Conservation (phyloP, 345 rosid species). For the Gossypium ekmanianum region DNA sequence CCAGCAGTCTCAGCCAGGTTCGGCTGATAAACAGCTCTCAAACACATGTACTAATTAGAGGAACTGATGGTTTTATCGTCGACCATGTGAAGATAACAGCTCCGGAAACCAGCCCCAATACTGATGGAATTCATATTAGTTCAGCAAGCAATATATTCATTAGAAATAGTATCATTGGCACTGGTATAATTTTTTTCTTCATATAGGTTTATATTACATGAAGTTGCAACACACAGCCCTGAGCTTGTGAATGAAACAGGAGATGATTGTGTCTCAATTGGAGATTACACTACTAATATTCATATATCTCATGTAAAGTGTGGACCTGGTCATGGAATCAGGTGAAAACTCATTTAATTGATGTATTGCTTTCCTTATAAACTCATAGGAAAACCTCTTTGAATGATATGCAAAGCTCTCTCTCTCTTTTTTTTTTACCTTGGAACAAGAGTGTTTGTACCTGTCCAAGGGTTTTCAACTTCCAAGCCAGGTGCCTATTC, state of each 20-base stretch:
- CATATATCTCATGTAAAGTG: constrained; percentile 25
- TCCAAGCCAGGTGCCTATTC: background rate
- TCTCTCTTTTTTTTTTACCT: background rate
- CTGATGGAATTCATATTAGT: constrained; percentile 38
- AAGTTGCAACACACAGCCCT: background rate
- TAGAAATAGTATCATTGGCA: constrained; percentile 19
- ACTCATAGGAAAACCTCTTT: background rate
- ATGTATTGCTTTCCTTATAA: too few relatives aligned
- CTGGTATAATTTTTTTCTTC: constrained; percentile 22
- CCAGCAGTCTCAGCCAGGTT: constrained; percentile 23
- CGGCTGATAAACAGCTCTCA: constrained; percentile 32
- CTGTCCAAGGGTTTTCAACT: constrained; percentile 1
- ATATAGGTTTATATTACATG: too few relatives aligned
- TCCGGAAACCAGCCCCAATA: constrained; percentile 39
- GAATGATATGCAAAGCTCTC: background rate
- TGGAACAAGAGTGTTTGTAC: background rate
- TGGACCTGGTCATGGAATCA: constrained; percentile 51
- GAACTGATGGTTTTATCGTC: constrained; percentile 10
- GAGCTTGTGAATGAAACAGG: constrained; percentile 20
- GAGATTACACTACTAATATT: constrained; percentile 28
- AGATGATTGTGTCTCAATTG: constrained; percentile 44
- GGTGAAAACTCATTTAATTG: constrained; percentile 20
- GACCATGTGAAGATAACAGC: constrained; percentile 24
- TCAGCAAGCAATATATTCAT: constrained; percentile 21
- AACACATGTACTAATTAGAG: constrained; percentile 22